Evolutionary conservation across 164 flowering plant species (phyloP).

Genomic region (Nymphaea colorata): DNA sequence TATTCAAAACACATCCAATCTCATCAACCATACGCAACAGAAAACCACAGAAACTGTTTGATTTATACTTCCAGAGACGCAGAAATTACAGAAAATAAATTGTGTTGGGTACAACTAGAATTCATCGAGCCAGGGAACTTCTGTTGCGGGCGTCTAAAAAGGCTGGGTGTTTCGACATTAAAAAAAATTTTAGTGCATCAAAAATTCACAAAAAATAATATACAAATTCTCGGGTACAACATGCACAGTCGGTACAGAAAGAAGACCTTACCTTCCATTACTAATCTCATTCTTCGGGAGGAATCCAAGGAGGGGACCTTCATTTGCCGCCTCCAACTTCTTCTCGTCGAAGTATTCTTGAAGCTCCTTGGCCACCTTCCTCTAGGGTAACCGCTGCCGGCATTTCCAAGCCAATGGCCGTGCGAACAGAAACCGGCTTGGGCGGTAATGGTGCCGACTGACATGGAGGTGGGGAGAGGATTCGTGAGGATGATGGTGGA

Average conservation of each 20-base stretch:
- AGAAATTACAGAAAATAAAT: background rate
- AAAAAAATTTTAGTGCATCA: background rate
- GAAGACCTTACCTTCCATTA: slow-evolving; percentile 67
- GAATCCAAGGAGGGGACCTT: slow-evolving; percentile 91
- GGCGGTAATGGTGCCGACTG: background rate
- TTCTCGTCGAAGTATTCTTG: slow-evolving; percentile 84
- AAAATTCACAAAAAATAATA: background rate
- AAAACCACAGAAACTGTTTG: slow-evolving; percentile 1
- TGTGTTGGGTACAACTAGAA: background rate
- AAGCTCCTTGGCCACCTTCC: slow-evolving; percentile 87
- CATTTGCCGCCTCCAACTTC: slow-evolving; percentile 75
- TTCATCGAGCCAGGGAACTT: background rate
- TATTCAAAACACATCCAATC: no score
- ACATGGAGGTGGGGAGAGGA: slow-evolving; percentile 1
- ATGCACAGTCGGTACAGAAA: no score
- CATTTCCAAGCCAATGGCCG: slow-evolving; percentile 10
- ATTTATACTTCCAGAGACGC: no score
- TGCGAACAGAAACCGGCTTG: background rate
- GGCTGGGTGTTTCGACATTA: background rate
- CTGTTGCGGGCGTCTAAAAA: background rate
- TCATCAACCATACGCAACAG: background rate
- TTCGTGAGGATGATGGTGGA: background rate
- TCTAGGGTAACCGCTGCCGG: slow-evolving; percentile 52
- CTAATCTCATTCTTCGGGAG: slow-evolving; percentile 71
- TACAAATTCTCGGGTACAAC: background rate